Conservation (phyloP, 495 filamentous ascomycete genomes). For the Usnea hakonensis region DNA sequence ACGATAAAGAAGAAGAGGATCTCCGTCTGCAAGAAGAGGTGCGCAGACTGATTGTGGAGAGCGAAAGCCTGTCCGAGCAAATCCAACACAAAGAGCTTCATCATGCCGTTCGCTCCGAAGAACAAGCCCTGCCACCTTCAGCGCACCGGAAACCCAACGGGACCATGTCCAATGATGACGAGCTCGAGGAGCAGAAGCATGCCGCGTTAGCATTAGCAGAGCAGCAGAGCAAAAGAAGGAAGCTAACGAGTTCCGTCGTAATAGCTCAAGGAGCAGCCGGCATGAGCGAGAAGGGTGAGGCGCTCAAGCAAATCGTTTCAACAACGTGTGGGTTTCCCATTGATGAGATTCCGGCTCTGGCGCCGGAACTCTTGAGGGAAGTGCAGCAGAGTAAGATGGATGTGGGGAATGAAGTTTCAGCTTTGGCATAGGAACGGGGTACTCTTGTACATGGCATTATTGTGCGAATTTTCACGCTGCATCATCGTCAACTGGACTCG, state of each 20-base stretch:
- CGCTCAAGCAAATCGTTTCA: conserved; percentile 18
- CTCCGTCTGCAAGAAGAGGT: conserved; percentile 10
- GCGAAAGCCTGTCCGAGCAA: conserved; percentile 20
- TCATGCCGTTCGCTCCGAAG: conserved; percentile 16
- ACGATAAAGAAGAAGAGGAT: conserved; percentile 13
- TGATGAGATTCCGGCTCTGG: conserved; percentile 15
- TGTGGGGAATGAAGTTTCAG: neutral
- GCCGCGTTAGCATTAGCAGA: conserved; percentile 14
- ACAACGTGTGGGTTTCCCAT: conserved; percentile 14
- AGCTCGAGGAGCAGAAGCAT: conserved; percentile 11
- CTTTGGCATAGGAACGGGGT: neutral
- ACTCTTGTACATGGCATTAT: neutral
- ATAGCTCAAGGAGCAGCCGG: conserved; percentile 20
- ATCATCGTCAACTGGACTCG: too few species aligned
- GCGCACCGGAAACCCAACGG: conserved; percentile 9
- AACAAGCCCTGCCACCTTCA: conserved; percentile 12
- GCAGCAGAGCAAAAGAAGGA: conserved; percentile 19
- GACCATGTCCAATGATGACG: conserved; percentile 2
- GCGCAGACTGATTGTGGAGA: neutral
- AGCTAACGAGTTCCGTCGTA: conserved; percentile 13
- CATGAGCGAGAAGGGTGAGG: conserved; percentile 21
- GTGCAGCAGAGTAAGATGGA: conserved; percentile 19
- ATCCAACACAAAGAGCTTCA: conserved; percentile 23
- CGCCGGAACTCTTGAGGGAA: conserved; percentile 21
- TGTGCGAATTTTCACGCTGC: too few species aligned